These are phyloP conservation scores for Sporothrix brasiliensis DNA, from an alignment of 2,329 filamentous ascomycete genomes.

Conservation along the genomic window DNA sequence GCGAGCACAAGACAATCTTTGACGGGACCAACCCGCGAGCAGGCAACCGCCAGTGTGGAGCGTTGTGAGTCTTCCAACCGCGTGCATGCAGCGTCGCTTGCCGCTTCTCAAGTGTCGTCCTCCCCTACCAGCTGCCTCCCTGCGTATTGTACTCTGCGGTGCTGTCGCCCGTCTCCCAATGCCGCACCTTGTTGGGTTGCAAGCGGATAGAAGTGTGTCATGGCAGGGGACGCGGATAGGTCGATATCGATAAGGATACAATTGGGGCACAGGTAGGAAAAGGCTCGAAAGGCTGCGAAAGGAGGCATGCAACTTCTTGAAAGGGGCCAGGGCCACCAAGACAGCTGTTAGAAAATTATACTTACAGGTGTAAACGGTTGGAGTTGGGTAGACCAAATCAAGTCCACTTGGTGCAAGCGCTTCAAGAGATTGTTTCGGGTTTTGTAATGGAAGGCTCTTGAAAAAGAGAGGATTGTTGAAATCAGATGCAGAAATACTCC, in stretches of 20 bases:
- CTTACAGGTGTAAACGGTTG: neutral
- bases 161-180: neutral
- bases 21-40: conserved; percentile 11
- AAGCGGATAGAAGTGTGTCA: conserved; percentile 8
- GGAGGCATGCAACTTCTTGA: too few relatives aligned
- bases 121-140: neutral
- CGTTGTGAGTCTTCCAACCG: conserved; percentile 21
- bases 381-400: neutral
- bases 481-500: neutral
- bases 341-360: neutral
- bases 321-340: neutral
- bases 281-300: neutral
- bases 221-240: neutral
- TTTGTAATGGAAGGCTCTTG: neutral
- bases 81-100: conserved; percentile 22
- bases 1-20: conserved; percentile 3
- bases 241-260: conserved; percentile 8
- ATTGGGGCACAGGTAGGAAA: neutral
- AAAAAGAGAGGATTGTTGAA: neutral
- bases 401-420: neutral
- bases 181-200: conserved; percentile 16
- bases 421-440: neutral
- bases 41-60: conserved; percentile 11
- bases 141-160: conserved; percentile 12
- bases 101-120: neutral